These are phyloP conservation scores for Massariosphaeria phaeospora DNA, from an alignment of 495 filamentous ascomycete species.

Conservation along the genomic window DNA sequence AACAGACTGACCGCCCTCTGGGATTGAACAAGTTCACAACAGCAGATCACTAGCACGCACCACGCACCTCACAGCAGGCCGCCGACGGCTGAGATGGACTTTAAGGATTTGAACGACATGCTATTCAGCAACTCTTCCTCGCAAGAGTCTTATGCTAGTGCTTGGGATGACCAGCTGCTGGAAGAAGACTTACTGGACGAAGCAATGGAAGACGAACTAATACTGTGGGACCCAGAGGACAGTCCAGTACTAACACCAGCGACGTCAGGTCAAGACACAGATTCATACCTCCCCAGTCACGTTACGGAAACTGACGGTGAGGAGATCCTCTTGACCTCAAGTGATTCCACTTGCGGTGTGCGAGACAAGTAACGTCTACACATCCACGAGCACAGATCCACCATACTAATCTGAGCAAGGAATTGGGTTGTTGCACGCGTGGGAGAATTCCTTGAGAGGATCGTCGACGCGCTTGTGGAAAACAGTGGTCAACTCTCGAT, in stretches of 20 bases:
- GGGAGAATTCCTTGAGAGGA: conserved; percentile 49
- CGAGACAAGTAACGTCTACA: too few relatives aligned
- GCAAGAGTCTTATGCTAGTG: conserved; percentile 29
- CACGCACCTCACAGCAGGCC: too few relatives aligned
- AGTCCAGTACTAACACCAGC: background rate
- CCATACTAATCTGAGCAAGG: conserved; percentile 15
- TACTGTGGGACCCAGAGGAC: background rate
- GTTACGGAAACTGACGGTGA: background rate
- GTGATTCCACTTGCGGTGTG: too few relatives aligned
- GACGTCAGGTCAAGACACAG: background rate
- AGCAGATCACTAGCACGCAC: too few relatives aligned
- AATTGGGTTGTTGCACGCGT: conserved; percentile 46
- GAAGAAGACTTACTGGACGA: conserved; percentile 19
- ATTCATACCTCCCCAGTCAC: too few relatives aligned
- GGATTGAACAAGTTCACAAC: background rate
- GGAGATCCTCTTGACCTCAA: background rate
- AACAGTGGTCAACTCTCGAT: conserved; percentile 47
- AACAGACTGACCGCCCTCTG: too few relatives aligned
- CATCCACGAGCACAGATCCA: too few relatives aligned
- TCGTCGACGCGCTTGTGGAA: conserved; percentile 47
- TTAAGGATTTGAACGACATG: conserved; percentile 33
- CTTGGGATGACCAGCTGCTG: background rate
- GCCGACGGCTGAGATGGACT: conserved; percentile 2
- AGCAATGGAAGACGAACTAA: background rate
- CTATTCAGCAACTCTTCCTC: conserved; percentile 31